Evolutionary conservation across 495 filamentous ascomycete genomes (phyloP), one percentile per base, ranked within the genome.

Genomic region (Hypoxylon fuscum): DNA sequence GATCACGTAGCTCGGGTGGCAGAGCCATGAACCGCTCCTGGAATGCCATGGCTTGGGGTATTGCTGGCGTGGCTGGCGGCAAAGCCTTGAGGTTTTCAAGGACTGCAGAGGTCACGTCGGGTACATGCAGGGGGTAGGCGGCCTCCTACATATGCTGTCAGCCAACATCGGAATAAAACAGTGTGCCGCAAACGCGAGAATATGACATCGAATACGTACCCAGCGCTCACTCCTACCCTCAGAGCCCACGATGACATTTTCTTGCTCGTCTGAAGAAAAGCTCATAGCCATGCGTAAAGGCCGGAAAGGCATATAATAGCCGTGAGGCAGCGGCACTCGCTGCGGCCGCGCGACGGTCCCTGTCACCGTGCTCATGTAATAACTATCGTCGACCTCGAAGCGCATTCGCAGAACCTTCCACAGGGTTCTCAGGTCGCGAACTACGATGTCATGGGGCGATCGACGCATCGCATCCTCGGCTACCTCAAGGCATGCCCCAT

Each of bases 381-480:
- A 43, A n/a, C 23, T 49, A 49, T 61, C 58, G 15, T 41, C 50
- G n/a, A 43, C 62, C 5, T 55, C 40, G 4, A 55, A 53, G 2
- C 55, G 43, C 32, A 43, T 46, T 17, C 45, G 55, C 21, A 59
- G 31, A 3, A 51, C 38, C 21, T 55, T 65, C 62, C 55, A 59
- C 11, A 65, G 44, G 2, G 55, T 55, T 8, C 50, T 49, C 12
- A 59, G n/a, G 23, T 55, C 55, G 9, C 50, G 62, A n/a, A 59
- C 55, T 29, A 11, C 43, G n/a, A 59, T 64, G 5, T 49, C 17
- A 35, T 54, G 47, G 11, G 55, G 61, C 10, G 42, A 50, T 12
- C n/a, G 38, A 12, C 55, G 17, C 49, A 65, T 55, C 1, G 22
- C 31, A 4, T 5, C 52, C 45, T 65, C 55, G 3, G 62, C 62